These are phyloP conservation scores for Hygrocybe punicea DNA, from an alignment of 768 basidiomycete species.

Conservation along the genomic window DNA sequence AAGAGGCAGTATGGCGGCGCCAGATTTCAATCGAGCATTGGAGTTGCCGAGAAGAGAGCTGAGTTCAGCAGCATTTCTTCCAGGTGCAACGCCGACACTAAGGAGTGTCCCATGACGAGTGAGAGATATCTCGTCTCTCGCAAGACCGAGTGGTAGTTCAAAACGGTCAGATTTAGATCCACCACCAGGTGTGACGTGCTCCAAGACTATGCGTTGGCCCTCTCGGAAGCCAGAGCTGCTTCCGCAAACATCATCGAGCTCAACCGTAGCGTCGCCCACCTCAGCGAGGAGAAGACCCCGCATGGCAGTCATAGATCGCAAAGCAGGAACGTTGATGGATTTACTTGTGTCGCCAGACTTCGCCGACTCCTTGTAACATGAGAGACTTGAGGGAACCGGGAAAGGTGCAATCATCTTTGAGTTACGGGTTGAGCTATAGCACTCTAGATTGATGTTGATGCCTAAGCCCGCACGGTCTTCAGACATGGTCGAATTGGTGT, in stretches of 20 bases:
- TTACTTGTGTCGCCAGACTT: background rate
- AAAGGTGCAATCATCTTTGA: no score
- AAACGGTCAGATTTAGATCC: conserved; percentile 10
- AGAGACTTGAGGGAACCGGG: background rate
- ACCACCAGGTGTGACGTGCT: conserved; percentile 30
- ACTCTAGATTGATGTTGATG: background rate
- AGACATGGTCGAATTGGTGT: background rate
- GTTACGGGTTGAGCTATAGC: no score
- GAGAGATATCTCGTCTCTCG: conserved; percentile 21
- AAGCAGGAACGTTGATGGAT: background rate
- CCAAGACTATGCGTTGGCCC: conserved; percentile 40
- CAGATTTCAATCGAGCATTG: conserved; percentile 51
- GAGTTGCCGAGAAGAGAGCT: conserved; percentile 62
- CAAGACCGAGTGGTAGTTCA: background rate
- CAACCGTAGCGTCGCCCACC: conserved; percentile 45
- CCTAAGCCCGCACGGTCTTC: background rate
- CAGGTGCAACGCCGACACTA: conserved; percentile 46
- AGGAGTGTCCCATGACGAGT: conserved; percentile 53
- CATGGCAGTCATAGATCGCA: conserved; percentile 42
- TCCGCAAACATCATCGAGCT: conserved; percentile 38
- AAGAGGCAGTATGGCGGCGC: conserved; percentile 43
- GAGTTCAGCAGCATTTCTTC: conserved; percentile 54
- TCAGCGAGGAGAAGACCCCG: conserved; percentile 47
- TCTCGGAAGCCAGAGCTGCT: conserved; percentile 38
- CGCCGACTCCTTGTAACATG: background rate